Evolutionary conservation across 345 rosid genomes (phyloP).

Genomic region (Heritiera littoralis): DNA sequence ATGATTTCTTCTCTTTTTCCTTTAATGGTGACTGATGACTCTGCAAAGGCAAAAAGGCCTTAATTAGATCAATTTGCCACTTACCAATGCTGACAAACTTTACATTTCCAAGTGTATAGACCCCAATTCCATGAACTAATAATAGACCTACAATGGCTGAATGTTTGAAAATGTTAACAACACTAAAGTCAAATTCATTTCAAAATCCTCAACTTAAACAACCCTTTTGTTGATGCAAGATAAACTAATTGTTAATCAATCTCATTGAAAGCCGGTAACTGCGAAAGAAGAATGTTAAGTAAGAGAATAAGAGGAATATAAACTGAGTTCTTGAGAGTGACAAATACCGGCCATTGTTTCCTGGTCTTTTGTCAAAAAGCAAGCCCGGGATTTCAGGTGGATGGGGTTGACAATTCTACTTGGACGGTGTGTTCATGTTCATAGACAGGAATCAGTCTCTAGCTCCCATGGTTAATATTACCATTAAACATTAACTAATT

Average conservation of each 20-base stretch:
- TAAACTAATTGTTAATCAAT: conserved; percentile 16
- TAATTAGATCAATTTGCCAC: not conserved
- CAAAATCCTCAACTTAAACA: conserved; percentile 6
- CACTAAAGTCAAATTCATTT: conserved; percentile 3
- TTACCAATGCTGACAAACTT: conserved; percentile 6
- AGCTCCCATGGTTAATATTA: not conserved
- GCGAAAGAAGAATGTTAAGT: not conserved
- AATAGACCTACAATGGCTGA: not conserved
- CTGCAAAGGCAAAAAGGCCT: not conserved
- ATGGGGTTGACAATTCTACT: conserved; percentile 21
- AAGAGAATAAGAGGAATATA: not conserved
- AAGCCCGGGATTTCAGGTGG: conserved; percentile 32
- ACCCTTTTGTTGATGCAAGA: not conserved
- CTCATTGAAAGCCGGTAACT: not conserved
- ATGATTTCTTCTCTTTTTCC: not conserved
- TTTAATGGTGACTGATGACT: not conserved
- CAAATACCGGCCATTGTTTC: conserved; percentile 3
- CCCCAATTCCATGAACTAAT: not conserved
- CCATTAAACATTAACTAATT: too few species aligned
- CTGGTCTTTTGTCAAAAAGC: conserved; percentile 31
- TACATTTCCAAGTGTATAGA: conserved; percentile 5
- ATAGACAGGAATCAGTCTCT: not conserved
- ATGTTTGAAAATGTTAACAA: not conserved
- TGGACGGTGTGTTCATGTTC: conserved; percentile 32
- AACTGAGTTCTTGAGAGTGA: conserved; percentile 27